Conservation (phyloP, 495 filamentous ascomycete genomes). For the Lophiotrema nucula region DNA sequence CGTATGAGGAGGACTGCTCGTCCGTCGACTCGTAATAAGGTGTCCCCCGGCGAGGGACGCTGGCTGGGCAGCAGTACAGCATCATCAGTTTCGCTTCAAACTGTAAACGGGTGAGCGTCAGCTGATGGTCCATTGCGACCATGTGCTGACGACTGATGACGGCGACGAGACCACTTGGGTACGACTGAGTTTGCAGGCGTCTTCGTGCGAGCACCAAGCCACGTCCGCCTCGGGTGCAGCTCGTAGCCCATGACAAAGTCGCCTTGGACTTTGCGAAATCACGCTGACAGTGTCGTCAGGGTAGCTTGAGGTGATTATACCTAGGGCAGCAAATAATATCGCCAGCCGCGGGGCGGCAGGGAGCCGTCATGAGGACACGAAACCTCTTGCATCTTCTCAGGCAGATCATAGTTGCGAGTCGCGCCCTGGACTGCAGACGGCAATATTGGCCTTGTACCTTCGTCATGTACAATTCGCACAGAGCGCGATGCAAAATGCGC, state of each 20-base stretch:
- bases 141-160: conserved; percentile 12
- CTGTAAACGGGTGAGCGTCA: conserved; percentile 9
- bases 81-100: background rate
- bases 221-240: conserved; percentile 5
- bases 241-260: conserved; percentile 18
- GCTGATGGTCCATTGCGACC: conserved; percentile 10
- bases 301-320: background rate
- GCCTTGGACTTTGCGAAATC: background rate
- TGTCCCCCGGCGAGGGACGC: background rate
- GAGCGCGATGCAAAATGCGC: no score
- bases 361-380: background rate
- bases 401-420: conserved; percentile 13
- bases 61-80: background rate
- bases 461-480: no score
- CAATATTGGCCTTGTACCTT: no score
- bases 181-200: background rate
- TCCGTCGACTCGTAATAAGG: background rate
- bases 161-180: background rate
- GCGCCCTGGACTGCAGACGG: conserved; percentile 12
- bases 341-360: conserved; percentile 9
- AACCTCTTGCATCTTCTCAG: no score
- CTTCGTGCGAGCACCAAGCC: background rate
- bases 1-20: background rate
- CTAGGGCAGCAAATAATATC: conserved; percentile 21
- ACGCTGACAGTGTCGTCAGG: conserved; percentile 7